Base-by-base conservation (phyloP, 1,284 basidiomycete genomes). In the Sporisorium exsertum region DNA sequence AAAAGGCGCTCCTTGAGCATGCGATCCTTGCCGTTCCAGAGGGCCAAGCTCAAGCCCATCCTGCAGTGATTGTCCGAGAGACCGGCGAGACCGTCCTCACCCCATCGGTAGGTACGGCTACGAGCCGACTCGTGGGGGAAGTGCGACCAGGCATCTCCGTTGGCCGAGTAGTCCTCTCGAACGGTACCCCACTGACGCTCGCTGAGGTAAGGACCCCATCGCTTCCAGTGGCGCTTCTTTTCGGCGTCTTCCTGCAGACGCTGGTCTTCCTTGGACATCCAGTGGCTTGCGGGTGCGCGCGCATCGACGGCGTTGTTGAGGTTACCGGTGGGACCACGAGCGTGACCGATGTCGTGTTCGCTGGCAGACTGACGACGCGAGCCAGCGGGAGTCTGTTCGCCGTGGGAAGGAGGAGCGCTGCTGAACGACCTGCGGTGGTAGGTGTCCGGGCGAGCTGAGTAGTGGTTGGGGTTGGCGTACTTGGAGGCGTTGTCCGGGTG, bases 141-240 rank as follows among this genome's bases (percentile, higher is more conserved):
- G 84, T 96, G 94, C 78, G 91, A 92, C 96, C 96, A 99, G 9
- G 96, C 95, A 85, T 99, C 94, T 60, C 96, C 96, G 85, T 97
- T 92, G 37, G 89, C 91, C 50, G 95, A 97, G 87, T 99, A 99
- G 86, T 99, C 96, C 86, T 99, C 96, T 72, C 96, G 91, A 43
- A 99, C 96, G 24, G 95, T 97, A 33, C 93, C 95, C 96, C 96
- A 99, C 89, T 98, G 96, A 68, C 96, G 90, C 87, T 99, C 96
- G 73, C 92, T 92, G 70, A 99, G 89, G 87, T 98, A 98, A 18
- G 96, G 96, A 29, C 96, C 96, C 96, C 96, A 98, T 80, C 94
- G 89, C 87, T 97, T 97, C 96, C 96, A 99, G 86, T 98, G 94
- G 46, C 88, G 87, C 72, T 90, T 88, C 79, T 90, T 91, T 62